Base-by-base conservation (phyloP, 148 eudicot genomes). In the Camellia japonica region DNA sequence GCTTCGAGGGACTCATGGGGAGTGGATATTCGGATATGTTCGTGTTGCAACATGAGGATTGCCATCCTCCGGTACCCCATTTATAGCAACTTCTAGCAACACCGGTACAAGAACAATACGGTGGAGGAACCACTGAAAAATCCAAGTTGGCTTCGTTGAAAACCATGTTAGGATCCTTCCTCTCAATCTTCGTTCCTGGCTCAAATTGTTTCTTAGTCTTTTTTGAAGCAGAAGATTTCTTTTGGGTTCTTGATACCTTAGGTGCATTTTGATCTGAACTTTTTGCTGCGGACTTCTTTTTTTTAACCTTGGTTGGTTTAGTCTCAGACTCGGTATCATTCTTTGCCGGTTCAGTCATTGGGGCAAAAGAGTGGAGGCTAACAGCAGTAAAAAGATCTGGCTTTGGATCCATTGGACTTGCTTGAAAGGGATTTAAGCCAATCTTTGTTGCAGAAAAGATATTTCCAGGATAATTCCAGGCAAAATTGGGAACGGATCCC, bases 51-150 rank as follows among this genome's bases (percentile, higher is more conserved):
- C 95, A 90, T 0, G 90, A 79, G 2, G 95, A 92, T 59, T 92
- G 93, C 93, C 95, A 92, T 9, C 95, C 91, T 76, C 90, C 93
- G 2, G 52, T 7, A 56, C 91, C 95, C 85, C 89, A 84, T 55
- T 86, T 79, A 62, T 92, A 84, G 73, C 95, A 92, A 82, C 80
- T 87, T 65, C 91, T 80, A 30, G 89, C 71, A 78, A 79, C 83
- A 72, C 95, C 93, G 0, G 93, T 92, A 84, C 95, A 92, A 54
- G 91, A 80, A 77, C 95, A 92, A 67, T 87, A 79, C 0, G 95
- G 93, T 7, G 90, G 82, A 12, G 93, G 95, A 64, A 82, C 74
- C 14, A 76, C 83, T 30, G 90, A 82, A 69, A 83, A 73, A 79
- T 91, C 95, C 72, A 82, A 66, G 63, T 74, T 82, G 7, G 84